phyloP scores from a whole-genome alignment of 2,329 filamentous ascomycete genomes.

The Pseudogymnoascus sp. region DNA sequence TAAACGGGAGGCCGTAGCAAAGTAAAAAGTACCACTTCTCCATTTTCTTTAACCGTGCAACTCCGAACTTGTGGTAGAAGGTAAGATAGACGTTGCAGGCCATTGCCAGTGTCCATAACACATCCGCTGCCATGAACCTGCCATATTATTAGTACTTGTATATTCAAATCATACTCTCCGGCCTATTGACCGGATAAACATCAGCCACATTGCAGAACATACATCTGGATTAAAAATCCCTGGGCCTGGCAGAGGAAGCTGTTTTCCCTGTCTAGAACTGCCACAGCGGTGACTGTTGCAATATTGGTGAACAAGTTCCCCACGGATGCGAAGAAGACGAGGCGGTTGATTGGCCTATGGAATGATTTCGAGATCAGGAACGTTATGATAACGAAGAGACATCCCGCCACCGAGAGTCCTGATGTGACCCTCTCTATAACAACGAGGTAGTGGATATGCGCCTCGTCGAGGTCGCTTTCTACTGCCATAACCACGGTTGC shows the following conservation, averaged over 20 bases:
- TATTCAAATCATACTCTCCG: neutral
- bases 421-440: conserved; percentile 62
- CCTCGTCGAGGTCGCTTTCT: neutral
- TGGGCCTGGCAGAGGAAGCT: conserved; percentile 56
- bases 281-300: conserved; percentile 63
- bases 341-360: conserved; percentile 77
- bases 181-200: neutral
- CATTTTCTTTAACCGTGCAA: conserved; percentile 52
- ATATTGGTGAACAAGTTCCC: conserved; percentile 74
- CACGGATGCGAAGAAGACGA: conserved; percentile 76
- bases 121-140: conserved; percentile 72
- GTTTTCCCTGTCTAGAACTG: conserved; percentile 40
- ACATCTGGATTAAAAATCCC: conserved; percentile 77
- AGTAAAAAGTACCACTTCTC: conserved; percentile 62
- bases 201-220: conserved; percentile 25
- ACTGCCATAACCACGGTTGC: neutral
- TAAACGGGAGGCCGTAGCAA: conserved; percentile 67
- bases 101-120: conserved; percentile 73
- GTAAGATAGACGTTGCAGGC: conserved; percentile 76
- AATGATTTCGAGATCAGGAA: conserved; percentile 61
- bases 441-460: conserved; percentile 46
- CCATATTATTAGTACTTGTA: conserved; percentile 1
- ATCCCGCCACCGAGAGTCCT: conserved; percentile 61
- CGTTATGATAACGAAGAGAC: conserved; percentile 62
- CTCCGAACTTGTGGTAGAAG: conserved; percentile 67